Evolutionary conservation across 768 basidiomycete genomes (phyloP).

Genomic region (Hydnomerulius pinastri): DNA sequence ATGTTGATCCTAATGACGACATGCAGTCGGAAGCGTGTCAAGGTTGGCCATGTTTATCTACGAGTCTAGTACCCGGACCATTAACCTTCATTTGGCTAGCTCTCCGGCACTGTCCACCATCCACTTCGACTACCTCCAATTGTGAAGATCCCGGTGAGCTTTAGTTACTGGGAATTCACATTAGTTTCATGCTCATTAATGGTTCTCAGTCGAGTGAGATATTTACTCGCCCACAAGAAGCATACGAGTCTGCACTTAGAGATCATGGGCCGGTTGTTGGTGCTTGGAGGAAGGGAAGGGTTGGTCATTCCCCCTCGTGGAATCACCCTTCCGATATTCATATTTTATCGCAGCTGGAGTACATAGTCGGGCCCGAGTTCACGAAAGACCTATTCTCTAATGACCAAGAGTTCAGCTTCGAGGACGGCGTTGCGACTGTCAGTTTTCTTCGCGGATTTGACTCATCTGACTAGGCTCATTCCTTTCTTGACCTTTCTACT

Average conservation of each 20-base stretch:
- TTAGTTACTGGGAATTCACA: background rate
- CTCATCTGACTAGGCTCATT: background rate
- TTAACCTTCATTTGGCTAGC: too few relatives aligned
- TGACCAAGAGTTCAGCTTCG: slow-evolving; percentile 35
- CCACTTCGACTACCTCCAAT: too few relatives aligned
- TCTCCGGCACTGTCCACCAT: too few relatives aligned
- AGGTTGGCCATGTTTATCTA: too few relatives aligned
- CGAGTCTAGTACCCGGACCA: too few relatives aligned
- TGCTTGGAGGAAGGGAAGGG: slow-evolving; percentile 31
- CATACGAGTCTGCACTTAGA: slow-evolving; percentile 33
- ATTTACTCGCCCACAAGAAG: slow-evolving; percentile 30
- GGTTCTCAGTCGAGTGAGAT: slow-evolving; percentile 19
- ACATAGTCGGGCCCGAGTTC: slow-evolving; percentile 31
- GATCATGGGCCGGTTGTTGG: slow-evolving; percentile 33
- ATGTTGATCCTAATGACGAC: too few relatives aligned
- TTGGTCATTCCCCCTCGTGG: slow-evolving; percentile 16
- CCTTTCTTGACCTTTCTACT: background rate
- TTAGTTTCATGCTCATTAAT: background rate
- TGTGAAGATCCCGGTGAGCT: background rate
- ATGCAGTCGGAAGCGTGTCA: too few relatives aligned
- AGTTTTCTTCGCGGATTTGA: background rate
- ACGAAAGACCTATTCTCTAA: slow-evolving; percentile 30
- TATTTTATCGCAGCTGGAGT: slow-evolving; percentile 32
- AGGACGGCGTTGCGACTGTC: slow-evolving; percentile 33
- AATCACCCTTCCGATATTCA: background rate